These are phyloP conservation scores for Pyrenochaeta sp. DNA, from an alignment of 2,329 filamentous ascomycete genomes.

Conservation along the genomic window DNA sequence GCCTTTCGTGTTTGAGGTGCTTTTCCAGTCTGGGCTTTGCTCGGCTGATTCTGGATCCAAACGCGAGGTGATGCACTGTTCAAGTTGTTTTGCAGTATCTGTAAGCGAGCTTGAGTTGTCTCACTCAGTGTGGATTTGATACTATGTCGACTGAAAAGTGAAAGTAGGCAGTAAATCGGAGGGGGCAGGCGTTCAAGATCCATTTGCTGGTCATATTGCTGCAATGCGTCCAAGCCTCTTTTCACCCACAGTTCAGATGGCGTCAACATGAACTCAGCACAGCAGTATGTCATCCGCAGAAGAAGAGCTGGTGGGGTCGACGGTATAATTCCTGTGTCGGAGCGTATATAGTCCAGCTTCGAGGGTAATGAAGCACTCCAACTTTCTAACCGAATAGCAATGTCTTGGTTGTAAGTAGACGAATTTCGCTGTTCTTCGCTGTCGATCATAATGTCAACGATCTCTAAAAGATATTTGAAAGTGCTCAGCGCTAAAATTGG, in stretches of 20 bases:
- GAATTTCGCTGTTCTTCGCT: conserved; percentile 16
- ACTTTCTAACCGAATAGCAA: conserved; percentile 44
- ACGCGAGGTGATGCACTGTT: conserved; percentile 19
- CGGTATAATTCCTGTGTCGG: conserved; percentile 16
- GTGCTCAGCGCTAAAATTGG: conserved; percentile 58
- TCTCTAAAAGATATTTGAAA: conserved; percentile 58
- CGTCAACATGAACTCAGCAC: conserved; percentile 26
- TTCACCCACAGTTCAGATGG: conserved; percentile 27
- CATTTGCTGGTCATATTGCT: conserved; percentile 32
- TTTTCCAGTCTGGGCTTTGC: too few species aligned
- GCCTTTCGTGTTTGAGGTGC: too few species aligned
- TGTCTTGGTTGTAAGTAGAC: conserved; percentile 38
- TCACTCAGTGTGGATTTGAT: conserved; percentile 20
- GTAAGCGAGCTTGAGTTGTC: conserved; percentile 22
- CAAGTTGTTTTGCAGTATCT: conserved; percentile 22
- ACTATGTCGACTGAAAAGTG: conserved; percentile 25
- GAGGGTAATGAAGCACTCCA: conserved; percentile 44
- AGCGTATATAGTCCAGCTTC: conserved; percentile 29
- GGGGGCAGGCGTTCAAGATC: conserved; percentile 36
- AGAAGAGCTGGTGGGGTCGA: conserved; percentile 36
- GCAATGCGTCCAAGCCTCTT: conserved; percentile 30
- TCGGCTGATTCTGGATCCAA: neutral
- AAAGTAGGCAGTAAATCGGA: conserved; percentile 32
- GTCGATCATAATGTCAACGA: conserved; percentile 33
- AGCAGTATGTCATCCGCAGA: conserved; percentile 38